A percentile compares a stretch with the other conserved stretches of the same genome.
Conservation (phyloP, 345 rosid species). For the Hibiscus trionum region DNA sequence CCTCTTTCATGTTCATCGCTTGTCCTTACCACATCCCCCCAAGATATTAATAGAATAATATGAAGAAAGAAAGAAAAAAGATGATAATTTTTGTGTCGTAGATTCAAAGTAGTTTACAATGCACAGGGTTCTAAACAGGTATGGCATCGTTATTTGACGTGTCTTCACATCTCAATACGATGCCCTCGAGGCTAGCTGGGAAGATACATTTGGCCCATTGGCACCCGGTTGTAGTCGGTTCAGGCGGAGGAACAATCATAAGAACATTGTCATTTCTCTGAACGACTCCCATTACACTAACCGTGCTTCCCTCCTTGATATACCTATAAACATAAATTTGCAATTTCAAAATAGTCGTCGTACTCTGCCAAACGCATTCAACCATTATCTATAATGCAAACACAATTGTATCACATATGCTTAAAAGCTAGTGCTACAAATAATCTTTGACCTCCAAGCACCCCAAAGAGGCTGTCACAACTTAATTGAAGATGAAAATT, state of each 20-base stretch:
- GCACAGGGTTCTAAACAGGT: constrained; percentile 50
- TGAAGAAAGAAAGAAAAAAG: neutral
- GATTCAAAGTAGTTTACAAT: neutral
- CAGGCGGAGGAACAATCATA: constrained; percentile 85
- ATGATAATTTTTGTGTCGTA: neutral
- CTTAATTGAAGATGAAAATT: neutral
- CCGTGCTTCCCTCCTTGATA: constrained; percentile 98
- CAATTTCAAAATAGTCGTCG: neutral
- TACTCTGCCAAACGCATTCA: neutral
- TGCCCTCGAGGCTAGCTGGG: constrained; percentile 88
- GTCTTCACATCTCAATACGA: constrained; percentile 93
- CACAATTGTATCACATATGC: neutral
- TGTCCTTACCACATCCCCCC: neutral
- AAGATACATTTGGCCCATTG: constrained; percentile 78
- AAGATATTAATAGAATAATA: neutral
- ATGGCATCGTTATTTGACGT: constrained; percentile 81
- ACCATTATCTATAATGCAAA: neutral
- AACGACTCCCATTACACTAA: constrained; percentile 90
- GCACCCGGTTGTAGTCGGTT: constrained; percentile 85
- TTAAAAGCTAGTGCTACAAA: neutral
- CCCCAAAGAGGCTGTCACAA: neutral
- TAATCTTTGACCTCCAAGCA: neutral
- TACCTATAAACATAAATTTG: constrained; percentile 35
- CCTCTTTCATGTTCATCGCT: neutral
- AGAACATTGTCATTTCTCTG: constrained; percentile 95